A percentile compares a stretch with the other conserved stretches of the same genome.
Conservation (phyloP, 2,329 filamentous ascomycete genomes). For the Pseudocercospora pini-densiflorae region DNA sequence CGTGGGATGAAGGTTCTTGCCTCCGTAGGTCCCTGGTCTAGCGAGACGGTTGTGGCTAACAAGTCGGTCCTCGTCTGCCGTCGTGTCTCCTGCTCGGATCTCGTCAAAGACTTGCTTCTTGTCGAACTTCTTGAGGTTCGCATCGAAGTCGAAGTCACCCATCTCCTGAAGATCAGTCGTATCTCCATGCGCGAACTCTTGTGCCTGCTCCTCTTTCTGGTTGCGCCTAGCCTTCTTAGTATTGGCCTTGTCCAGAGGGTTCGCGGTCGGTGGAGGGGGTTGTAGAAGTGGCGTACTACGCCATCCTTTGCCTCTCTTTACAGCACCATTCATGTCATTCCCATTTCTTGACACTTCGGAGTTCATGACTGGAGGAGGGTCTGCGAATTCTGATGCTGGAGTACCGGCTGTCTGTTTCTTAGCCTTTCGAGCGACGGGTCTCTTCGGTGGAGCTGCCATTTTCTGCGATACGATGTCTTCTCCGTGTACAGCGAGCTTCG, state of each 20-base stretch:
- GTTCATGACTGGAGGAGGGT: constrained; percentile 40
- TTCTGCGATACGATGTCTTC: constrained; percentile 27
- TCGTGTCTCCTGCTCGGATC: constrained; percentile 83
- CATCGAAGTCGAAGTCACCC: constrained; percentile 92
- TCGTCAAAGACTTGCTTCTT: constrained; percentile 91
- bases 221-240: constrained; percentile 49
- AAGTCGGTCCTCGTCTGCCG: constrained; percentile 88
- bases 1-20: constrained; percentile 88
- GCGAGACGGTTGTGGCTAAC: constrained; percentile 81
- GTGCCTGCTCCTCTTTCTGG: constrained; percentile 60
- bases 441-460: too few species aligned
- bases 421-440: too few species aligned
- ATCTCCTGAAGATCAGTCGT: constrained; percentile 92
- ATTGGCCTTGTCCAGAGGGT: constrained; percentile 24
- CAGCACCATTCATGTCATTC: constrained; percentile 44
- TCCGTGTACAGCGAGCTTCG: constrained; percentile 17
- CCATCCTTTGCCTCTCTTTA: constrained; percentile 66
- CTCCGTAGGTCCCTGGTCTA: constrained; percentile 59
- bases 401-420: constrained; percentile 37
- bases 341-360: constrained; percentile 42
- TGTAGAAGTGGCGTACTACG: constrained; percentile 70
- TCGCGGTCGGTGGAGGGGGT: constrained; percentile 56
- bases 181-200: constrained; percentile 95
- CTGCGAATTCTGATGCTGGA: constrained; percentile 23
- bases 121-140: constrained; percentile 90